Percentiles rank a stretch among this genome's conserved stretches.
Evolutionary conservation across 192 early-diverging fungal genomes (phyloP).

Genomic region (Thoreauomyces humboldtii): DNA sequence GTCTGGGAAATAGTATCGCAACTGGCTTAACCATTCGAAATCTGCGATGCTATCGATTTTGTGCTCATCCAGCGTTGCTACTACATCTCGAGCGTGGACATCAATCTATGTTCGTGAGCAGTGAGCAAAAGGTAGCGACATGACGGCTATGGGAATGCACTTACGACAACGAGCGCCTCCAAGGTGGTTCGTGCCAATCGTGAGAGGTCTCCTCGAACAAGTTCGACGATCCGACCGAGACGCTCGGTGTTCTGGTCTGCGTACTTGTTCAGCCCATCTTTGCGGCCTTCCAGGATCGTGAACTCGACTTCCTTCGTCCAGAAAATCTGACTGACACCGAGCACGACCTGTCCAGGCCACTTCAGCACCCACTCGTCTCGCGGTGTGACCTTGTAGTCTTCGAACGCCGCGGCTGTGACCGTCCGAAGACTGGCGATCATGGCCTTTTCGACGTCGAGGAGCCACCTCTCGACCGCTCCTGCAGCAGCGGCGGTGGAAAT

Average conservation of each 20-base stretch:
- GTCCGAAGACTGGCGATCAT: constrained; percentile 52
- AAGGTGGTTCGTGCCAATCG: constrained; percentile 46
- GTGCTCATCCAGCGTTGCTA: constrained; percentile 45
- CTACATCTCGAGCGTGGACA: constrained; percentile 60
- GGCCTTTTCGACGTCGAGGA: constrained; percentile 53
- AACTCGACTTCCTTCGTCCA: constrained; percentile 63
- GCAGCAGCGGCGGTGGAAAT: constrained; percentile 52
- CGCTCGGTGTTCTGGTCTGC: constrained; percentile 46
- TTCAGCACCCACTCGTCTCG: constrained; percentile 60
- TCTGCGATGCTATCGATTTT: constrained; percentile 42
- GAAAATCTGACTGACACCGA: constrained; percentile 56
- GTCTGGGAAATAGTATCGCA: constrained; percentile 57
- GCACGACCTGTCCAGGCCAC: constrained; percentile 63
- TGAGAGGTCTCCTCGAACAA: constrained; percentile 55
- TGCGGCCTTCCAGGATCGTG: constrained; percentile 41
- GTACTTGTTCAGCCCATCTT: constrained; percentile 50
- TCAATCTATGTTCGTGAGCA: constrained; percentile 46
- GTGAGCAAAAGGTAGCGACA: background rate
- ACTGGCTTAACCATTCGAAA: constrained; percentile 57
- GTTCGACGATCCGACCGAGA: constrained; percentile 52
- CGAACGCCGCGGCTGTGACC: constrained; percentile 38
- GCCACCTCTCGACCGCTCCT: constrained; percentile 58
- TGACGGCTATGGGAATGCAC: constrained; percentile 3
- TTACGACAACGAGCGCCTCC: constrained; percentile 59
- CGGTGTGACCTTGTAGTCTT: constrained; percentile 44